Evolutionary conservation across 2,329 filamentous ascomycete species (phyloP).

Genomic region (Fusarium burgessii): DNA sequence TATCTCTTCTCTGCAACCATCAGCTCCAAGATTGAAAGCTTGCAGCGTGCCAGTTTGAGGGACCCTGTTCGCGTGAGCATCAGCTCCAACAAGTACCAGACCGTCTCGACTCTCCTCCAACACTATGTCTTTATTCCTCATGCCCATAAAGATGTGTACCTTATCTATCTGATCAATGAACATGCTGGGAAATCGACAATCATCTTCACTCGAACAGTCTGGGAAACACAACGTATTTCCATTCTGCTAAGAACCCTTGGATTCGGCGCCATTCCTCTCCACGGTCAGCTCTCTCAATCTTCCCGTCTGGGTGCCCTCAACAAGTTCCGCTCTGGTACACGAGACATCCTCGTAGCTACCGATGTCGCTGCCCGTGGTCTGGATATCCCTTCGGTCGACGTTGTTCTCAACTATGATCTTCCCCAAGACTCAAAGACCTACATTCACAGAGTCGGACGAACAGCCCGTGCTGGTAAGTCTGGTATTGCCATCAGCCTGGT

Average conservation of each 20-base stretch:
- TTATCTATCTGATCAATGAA: slow-evolving; percentile 88
- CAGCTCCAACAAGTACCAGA: slow-evolving; percentile 87
- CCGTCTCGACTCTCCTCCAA: slow-evolving; percentile 88
- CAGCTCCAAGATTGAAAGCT: slow-evolving; percentile 89
- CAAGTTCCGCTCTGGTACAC: slow-evolving; percentile 85
- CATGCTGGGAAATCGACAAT: slow-evolving; percentile 88
- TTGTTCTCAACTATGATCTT: slow-evolving; percentile 88
- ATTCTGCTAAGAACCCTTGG: slow-evolving; percentile 86
- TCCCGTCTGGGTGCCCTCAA: slow-evolving; percentile 87
- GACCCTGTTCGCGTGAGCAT: slow-evolving; percentile 88
- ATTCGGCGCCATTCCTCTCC: slow-evolving; percentile 90
- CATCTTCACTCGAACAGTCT: slow-evolving; percentile 91
- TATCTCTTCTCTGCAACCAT: slow-evolving; percentile 96
- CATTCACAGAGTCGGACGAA: slow-evolving; percentile 89
- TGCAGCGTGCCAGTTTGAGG: slow-evolving; percentile 88
- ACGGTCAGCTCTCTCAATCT: slow-evolving; percentile 91
- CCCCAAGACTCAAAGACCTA: slow-evolving; percentile 90
- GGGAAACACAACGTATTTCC: slow-evolving; percentile 87
- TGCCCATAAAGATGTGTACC: slow-evolving; percentile 88
- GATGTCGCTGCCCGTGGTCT: slow-evolving; percentile 94
- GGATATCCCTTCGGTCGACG: slow-evolving; percentile 91
- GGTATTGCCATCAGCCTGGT: slow-evolving; percentile 85
- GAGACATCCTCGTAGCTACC: slow-evolving; percentile 90
- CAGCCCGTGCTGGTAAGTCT: slow-evolving; percentile 86
- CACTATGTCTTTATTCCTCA: slow-evolving; percentile 88